A percentile compares a stretch with the other conserved stretches of the same genome.
Evolutionary conservation across 306 rosid species (phyloP).

Genomic region (Acacia confusa): DNA sequence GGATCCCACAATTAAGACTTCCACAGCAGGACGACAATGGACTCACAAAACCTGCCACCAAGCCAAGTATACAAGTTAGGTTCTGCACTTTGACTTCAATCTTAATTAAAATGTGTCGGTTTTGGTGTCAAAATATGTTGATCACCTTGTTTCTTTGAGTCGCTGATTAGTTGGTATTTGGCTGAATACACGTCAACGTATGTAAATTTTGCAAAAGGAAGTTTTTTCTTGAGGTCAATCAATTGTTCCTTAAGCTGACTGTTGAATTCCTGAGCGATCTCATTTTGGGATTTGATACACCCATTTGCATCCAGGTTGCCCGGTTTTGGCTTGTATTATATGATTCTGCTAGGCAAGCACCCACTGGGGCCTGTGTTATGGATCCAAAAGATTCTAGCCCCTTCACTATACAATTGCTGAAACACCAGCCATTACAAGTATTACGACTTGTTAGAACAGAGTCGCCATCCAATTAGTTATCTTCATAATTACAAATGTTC

Average conservation of each 20-base stretch:
- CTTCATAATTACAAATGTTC: neutral
- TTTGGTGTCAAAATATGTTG: neutral
- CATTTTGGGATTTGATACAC: conserved; percentile 64
- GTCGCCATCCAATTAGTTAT: neutral
- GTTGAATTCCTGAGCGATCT: conserved; percentile 73
- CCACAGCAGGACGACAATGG: conserved; percentile 87
- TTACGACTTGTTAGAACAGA: conserved; percentile 27
- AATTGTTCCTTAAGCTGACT: conserved; percentile 58
- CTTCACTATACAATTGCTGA: conserved; percentile 69
- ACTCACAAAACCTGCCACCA: conserved; percentile 66
- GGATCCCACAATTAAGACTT: conserved; percentile 72
- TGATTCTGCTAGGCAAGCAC: conserved; percentile 61
- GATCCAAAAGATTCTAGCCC: conserved; percentile 81
- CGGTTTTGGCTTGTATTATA: conserved; percentile 50
- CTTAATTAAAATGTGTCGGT: neutral
- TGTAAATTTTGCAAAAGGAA: conserved; percentile 58
- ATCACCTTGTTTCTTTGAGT: conserved; percentile 57
- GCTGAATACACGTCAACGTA: conserved; percentile 69
- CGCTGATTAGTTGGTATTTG: conserved; percentile 62
- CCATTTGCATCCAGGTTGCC: conserved; percentile 61
- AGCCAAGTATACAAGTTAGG: conserved; percentile 10
- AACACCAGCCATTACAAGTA: conserved; percentile 28
- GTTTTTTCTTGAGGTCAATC: conserved; percentile 39
- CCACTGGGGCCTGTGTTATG: conserved; percentile 81
- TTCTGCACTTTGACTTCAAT: neutral